Evolutionary conservation across 805 yeast species (phyloP).

Genomic region (Ogataea paraovalis): DNA sequence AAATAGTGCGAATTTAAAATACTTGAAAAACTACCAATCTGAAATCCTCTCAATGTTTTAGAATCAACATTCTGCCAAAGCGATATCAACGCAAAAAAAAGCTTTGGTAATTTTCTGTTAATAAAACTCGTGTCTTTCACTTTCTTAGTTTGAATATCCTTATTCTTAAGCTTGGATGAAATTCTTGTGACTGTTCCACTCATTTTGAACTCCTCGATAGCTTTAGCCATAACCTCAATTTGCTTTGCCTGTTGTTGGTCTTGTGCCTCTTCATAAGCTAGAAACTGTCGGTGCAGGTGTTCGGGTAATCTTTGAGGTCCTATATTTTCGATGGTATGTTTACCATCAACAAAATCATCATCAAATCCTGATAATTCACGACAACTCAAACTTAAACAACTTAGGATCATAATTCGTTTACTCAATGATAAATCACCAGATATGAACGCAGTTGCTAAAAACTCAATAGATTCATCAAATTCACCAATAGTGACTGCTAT

Average conservation of each 20-base stretch:
- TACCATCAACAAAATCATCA: slow-evolving; percentile 43
- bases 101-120: slow-evolving; percentile 34
- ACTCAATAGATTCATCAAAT: slow-evolving; percentile 38
- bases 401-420: slow-evolving; percentile 65
- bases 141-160: slow-evolving; percentile 5
- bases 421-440: slow-evolving; percentile 80
- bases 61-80: slow-evolving; percentile 40
- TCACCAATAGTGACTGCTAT: slow-evolving; percentile 58
- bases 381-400: slow-evolving; percentile 67
- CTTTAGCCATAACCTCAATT: slow-evolving; percentile 6
- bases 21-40: slow-evolving; percentile 51
- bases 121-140: slow-evolving; percentile 32
- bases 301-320: slow-evolving; percentile 41
- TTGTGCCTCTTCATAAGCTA: slow-evolving; percentile 15
- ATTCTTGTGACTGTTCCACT: slow-evolving; percentile 41
- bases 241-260: not conserved
- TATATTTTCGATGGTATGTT: slow-evolving; percentile 29
- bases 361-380: slow-evolving; percentile 64
- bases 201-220: slow-evolving; percentile 18
- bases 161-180: slow-evolving; percentile 32
- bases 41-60: slow-evolving; percentile 37
- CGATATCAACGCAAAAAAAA: slow-evolving; percentile 53
- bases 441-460: slow-evolving; percentile 45
- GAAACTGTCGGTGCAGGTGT: slow-evolving; percentile 41
- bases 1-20: slow-evolving; percentile 55